phyloP scores from a whole-genome alignment of 208 protist genomes.

The Histomonas meleagridis region DNA sequence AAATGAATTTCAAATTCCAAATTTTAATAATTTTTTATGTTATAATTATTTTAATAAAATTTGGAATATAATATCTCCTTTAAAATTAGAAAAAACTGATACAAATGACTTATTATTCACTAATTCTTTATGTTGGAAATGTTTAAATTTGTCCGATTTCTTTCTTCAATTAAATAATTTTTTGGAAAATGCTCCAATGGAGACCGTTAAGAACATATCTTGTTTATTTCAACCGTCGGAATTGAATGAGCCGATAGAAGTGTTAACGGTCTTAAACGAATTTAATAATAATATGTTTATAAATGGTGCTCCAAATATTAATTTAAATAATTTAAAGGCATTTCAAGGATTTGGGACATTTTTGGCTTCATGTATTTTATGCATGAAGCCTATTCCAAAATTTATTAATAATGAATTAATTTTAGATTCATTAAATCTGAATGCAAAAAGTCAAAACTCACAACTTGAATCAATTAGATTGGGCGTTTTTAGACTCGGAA shows the following conservation, averaged over 20 bases:
- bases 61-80: background rate
- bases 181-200: background rate
- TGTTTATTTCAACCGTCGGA: background rate
- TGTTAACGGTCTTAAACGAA: background rate
- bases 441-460: too few species aligned
- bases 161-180: background rate
- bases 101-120: background rate
- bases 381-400: too few species aligned
- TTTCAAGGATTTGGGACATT: background rate
- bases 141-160: background rate
- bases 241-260: background rate
- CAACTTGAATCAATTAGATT: too few species aligned
- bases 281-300: background rate
- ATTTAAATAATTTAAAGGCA: background rate
- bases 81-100: background rate
- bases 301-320: background rate
- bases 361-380: too few species aligned
- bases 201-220: background rate
- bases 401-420: too few species aligned
- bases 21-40: background rate
- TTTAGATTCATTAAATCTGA: too few species aligned
- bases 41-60: background rate
- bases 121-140: too few species aligned
- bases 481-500: too few species aligned
- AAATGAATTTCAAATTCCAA: background rate